Base-by-base conservation (phyloP, 306 rosid species). In the Cajanus cajan region DNA sequence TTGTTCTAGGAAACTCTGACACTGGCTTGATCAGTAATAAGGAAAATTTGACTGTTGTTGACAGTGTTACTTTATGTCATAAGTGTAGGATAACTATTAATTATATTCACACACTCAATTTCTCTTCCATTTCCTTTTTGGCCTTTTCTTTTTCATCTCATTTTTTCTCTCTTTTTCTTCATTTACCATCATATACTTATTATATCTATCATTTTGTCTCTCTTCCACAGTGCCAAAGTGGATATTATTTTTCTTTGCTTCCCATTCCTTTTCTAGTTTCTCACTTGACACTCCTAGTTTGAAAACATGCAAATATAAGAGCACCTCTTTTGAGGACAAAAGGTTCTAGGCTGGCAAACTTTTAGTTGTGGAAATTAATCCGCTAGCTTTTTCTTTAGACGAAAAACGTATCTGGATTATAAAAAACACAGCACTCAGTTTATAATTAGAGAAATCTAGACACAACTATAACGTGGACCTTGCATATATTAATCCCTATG, bases 391-490 rank as follows among this genome's bases (percentile, higher is more conserved):
- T 62, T 4, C 22, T 44, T 47, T 25, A 31, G 10, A 63, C 7
- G 61, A 28, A 19, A 57, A n/a, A 28, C 36, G 22, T 10, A 18
- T 16, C 51, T 41, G 63, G 51, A 14, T 50, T 54, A 12, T 68
- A 47, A 55, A 73, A 52, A 19, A 43, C 4, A 65, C 43, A n/a
- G 22, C 76, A 41, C 69, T 52, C 10, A 77, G 44, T 52, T 55
- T 67, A 67, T n/a, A 43, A 31, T 16, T 41, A 57, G 4, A 78
- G 44, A 31, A 68, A 41, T 78, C 19, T 43, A 40, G 6, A 18
- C 73, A 54, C 16, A 19, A 57, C 68, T 28, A 62, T 16, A 79
- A 58, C 68, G 51, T 31, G 78, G 65, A 55, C 37, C 68, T 72
- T 68, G 24, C 25, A 50, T 40, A 25, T 40, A 36, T 48, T 55